Conservation (phyloP, 108 stramenopile genomes). For the Skeletonema marinoi region DNA sequence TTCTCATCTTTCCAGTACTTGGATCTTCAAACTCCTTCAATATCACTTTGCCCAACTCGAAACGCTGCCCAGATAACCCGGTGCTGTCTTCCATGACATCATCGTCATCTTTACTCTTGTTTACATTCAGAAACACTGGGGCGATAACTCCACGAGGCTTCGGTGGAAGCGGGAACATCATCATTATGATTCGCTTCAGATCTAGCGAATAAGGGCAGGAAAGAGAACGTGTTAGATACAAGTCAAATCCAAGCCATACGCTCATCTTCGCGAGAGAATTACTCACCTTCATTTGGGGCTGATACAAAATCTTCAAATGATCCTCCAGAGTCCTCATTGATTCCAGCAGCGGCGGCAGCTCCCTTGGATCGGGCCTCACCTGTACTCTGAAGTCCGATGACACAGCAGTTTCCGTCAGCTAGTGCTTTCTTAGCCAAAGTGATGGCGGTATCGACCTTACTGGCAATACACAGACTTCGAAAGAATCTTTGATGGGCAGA, state of each 20-base stretch:
- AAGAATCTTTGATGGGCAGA: constrained; percentile 77
- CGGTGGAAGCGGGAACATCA: constrained; percentile 14
- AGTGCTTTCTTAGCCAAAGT: constrained; percentile 55
- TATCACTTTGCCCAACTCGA: neutral
- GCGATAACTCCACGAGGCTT: constrained; percentile 15
- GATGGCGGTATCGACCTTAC: constrained; percentile 65
- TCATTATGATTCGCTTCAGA: constrained; percentile 15
- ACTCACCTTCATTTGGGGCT: constrained; percentile 33
- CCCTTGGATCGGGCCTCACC: constrained; percentile 62
- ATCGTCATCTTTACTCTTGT: neutral
- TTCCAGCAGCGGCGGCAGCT: constrained; percentile 34
- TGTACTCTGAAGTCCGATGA: constrained; percentile 73
- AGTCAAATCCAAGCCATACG: too few species aligned
- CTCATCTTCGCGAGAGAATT: too few species aligned
- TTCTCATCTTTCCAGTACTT: neutral
- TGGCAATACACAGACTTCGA: constrained; percentile 63
- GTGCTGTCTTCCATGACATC: neutral
- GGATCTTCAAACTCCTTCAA: neutral
- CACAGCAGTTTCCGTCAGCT: constrained; percentile 54
- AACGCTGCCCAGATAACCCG: neutral
- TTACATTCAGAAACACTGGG: constrained; percentile 5
- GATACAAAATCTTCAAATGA: constrained; percentile 39
- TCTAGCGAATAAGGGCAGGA: neutral
- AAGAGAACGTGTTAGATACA: neutral
- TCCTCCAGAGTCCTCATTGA: constrained; percentile 27